Evolutionary conservation across 192 early-diverging fungal species (phyloP), one percentile per base, ranked within the genome.

Genomic region (Podila horticola): DNA sequence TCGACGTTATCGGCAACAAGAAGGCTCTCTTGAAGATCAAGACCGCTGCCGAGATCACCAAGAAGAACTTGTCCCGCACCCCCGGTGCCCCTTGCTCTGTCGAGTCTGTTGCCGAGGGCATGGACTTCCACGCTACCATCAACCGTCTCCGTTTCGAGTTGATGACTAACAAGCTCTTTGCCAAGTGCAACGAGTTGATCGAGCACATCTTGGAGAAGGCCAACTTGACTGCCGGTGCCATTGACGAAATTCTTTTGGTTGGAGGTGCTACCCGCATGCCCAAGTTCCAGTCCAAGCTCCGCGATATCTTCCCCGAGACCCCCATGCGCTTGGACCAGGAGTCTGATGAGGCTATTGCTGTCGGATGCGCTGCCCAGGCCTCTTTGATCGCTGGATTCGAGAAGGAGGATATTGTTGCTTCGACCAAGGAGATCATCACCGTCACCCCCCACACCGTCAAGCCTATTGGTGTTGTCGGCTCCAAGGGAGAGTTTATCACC

Each of bases 121-220:
- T 96, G 66, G 97, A 99, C 86, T 95, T 93, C 82, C 92, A 96
- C 85, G 88, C 88, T 20, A 88, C 87, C 38, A 88, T 99, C 74
- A 92, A 91, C 81, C 90, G 97, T 69, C 91, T 92, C 62, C 90
- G 97, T 30, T 99, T 99, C 79, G 97, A 99, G 74, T 93, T 97
- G 72, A 85, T 97, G 84, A 87, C 93, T 38, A 88, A 87, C 79
- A 92, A 90, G 69, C 79, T 96, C n/a, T 95, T 95, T 77, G 79
- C 64, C 48, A 90, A 89, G 45, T 92, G 91, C 75, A 86, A 90
- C 30, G 87, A 91, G 26, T 77, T 92, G 28, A 91, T 99, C 38
- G 69, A 81, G 38, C 85, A 89, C 58, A 87, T 91, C 19, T 79
- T 99, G 61, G 86, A 82, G 24, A 90, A 93, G 61, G 86, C 90